A percentile compares a stretch with the other conserved stretches of the same genome.
phyloP scores from a whole-genome alignment of 1,139 yeast species.

The Zygoascus meyerae region DNA sequence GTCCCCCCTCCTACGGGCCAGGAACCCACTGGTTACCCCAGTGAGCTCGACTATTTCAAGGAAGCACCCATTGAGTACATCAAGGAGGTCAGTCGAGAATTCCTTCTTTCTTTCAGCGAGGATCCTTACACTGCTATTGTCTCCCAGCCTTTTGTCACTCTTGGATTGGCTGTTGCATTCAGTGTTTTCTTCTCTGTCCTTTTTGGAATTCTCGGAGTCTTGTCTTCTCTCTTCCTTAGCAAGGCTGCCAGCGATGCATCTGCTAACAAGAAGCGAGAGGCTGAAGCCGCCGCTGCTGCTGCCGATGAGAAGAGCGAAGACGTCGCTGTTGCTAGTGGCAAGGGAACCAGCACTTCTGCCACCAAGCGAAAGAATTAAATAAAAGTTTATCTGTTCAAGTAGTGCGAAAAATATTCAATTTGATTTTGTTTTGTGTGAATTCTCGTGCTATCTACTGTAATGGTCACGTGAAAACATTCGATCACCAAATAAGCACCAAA shows the following conservation, averaged over 20 bases:
- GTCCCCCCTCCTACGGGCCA: conserved; percentile 26
- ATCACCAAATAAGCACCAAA: conserved; percentile 1
- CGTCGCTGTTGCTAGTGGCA: conserved; percentile 15
- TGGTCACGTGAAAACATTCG: neutral
- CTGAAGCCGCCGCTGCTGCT: conserved; percentile 13
- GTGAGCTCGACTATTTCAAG: conserved; percentile 29
- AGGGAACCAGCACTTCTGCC: conserved; percentile 19
- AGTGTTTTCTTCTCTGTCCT: conserved; percentile 22
- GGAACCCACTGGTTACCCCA: conserved; percentile 22
- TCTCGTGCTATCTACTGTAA: neutral
- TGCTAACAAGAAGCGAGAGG: conserved; percentile 13
- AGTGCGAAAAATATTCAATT: neutral
- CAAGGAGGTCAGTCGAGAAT: conserved; percentile 27
- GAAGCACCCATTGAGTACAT: conserved; percentile 35
- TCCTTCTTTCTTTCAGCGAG: conserved; percentile 29
- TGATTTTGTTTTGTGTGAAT: neutral
- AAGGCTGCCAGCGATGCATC: conserved; percentile 16
- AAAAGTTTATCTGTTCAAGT: neutral
- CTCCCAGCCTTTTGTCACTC: conserved; percentile 33
- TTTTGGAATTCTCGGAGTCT: conserved; percentile 26
- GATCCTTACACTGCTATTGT: conserved; percentile 32
- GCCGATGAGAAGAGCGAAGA: conserved; percentile 15
- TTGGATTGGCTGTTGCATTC: conserved; percentile 23
- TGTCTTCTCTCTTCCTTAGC: conserved; percentile 19
- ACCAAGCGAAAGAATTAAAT: conserved; percentile 24